Conservation (phyloP, 2,329 filamentous ascomycete genomes). For the Aureobasidium subglaciale region DNA sequence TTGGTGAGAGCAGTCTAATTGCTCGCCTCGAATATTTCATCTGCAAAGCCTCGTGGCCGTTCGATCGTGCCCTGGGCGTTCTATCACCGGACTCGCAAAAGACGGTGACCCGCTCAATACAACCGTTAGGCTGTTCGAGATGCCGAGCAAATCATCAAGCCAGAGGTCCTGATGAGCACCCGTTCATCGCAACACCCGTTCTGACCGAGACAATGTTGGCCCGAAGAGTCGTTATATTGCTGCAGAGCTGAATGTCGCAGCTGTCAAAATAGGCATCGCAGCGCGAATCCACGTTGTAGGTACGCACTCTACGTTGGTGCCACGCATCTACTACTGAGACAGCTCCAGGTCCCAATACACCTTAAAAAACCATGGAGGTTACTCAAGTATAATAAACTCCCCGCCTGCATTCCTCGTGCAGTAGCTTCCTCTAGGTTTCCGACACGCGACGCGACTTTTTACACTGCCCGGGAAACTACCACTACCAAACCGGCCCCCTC, state of each 20-base stretch:
- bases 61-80: background rate
- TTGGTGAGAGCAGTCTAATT: background rate
- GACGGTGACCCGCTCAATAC: constrained; percentile 7
- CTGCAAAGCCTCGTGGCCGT: background rate
- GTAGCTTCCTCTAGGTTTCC: constrained; percentile 9
- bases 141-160: constrained; percentile 1
- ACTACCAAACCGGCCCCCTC: constrained; percentile 8
- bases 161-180: background rate
- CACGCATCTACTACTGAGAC: background rate
- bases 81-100: background rate
- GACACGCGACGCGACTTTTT: constrained; percentile 11
- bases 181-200: background rate
- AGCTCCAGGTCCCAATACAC: background rate
- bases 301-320: background rate
- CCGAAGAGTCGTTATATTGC: background rate
- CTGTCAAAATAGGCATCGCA: constrained; percentile 2
- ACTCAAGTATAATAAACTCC: constrained; percentile 12
- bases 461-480: background rate
- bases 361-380: background rate
- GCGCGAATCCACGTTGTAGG: constrained; percentile 5
- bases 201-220: constrained; percentile 3
- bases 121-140: constrained; percentile 9
- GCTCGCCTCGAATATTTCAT: background rate
- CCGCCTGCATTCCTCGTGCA: constrained; percentile 11
- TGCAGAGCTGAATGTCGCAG: background rate